These are phyloP conservation scores for Melastoma malabathricum DNA, from an alignment of 345 rosid genomes.

Conservation along the genomic window DNA sequence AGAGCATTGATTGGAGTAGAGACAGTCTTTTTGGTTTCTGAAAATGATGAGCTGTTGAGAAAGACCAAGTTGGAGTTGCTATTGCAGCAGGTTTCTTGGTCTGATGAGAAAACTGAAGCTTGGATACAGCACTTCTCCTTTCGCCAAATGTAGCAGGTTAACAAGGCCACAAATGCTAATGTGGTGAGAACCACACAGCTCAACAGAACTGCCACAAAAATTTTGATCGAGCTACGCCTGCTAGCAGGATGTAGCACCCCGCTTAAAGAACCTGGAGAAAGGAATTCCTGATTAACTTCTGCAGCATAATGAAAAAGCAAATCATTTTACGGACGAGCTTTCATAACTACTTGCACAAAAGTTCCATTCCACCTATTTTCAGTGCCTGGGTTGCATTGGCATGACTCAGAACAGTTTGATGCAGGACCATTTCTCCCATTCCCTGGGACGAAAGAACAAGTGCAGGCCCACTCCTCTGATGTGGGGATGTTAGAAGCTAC, in stretches of 20 bases:
- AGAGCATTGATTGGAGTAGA: conserved; percentile 22
- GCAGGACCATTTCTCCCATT: no score
- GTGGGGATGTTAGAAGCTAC: no score
- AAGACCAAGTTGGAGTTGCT: conserved; percentile 69
- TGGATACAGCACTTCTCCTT: conserved; percentile 33
- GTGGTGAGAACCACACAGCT: conserved; percentile 52
- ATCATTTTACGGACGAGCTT: no score
- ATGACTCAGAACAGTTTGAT: no score
- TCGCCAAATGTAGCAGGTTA: conserved; percentile 37
- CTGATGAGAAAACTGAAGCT: conserved; percentile 40
- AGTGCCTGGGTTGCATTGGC: conserved; percentile 1
- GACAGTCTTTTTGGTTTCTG: conserved; percentile 24
- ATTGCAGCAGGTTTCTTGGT: conserved; percentile 59
- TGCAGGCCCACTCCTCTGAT: no score
- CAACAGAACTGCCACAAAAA: conserved; percentile 38
- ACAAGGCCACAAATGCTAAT: conserved; percentile 52
- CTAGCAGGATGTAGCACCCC: conserved; percentile 20
- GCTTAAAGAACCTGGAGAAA: conserved; percentile 34
- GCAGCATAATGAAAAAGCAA: no score
- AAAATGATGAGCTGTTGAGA: conserved; percentile 31
- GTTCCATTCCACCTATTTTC: conserved; percentile 35
- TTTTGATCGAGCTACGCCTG: conserved; percentile 38
- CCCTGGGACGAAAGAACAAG: no score
- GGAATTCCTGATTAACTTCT: conserved; percentile 3
- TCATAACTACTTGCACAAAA: no score